Percentiles rank a stretch among this genome's conserved stretches.
phyloP scores from a whole-genome alignment of 768 basidiomycete genomes.

The Aureoboletus auriporus region DNA sequence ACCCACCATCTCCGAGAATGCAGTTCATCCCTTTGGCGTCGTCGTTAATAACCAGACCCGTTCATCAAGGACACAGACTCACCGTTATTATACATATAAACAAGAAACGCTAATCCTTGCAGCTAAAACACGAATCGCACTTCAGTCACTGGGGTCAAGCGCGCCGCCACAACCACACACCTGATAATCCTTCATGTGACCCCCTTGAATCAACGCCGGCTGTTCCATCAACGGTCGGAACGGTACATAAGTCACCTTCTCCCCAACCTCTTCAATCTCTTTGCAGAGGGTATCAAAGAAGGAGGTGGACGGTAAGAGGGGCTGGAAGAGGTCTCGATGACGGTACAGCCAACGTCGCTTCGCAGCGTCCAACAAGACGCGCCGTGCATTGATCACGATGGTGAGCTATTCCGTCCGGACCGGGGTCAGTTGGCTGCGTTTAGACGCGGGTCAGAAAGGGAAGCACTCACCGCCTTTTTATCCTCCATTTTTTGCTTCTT shows the following conservation, averaged over 20 bases:
- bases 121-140: slow-evolving; percentile 31
- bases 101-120: slow-evolving; percentile 62
- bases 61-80: slow-evolving; percentile 1
- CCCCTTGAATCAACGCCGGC: slow-evolving; percentile 48
- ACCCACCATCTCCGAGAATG: slow-evolving; percentile 66
- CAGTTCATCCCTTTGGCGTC: slow-evolving; percentile 52
- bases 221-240: slow-evolving; percentile 41
- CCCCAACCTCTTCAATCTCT: slow-evolving; percentile 28
- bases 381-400: slow-evolving; percentile 33
- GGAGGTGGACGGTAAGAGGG: slow-evolving; percentile 41
- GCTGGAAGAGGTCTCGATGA: slow-evolving; percentile 42
- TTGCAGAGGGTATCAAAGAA: slow-evolving; percentile 37
- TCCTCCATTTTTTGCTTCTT: slow-evolving; percentile 34
- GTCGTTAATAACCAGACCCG: background rate
- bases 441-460: background rate
- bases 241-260: slow-evolving; percentile 29
- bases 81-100: slow-evolving; percentile 67
- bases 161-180: slow-evolving; percentile 25
- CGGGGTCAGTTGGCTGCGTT: background rate
- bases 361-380: slow-evolving; percentile 37
- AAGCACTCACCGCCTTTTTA: slow-evolving; percentile 38
- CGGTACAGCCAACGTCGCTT: slow-evolving; percentile 43
- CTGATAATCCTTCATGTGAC: slow-evolving; percentile 72
- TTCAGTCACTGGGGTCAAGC: background rate
- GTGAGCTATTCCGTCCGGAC: slow-evolving; percentile 35